Evolutionary conservation across 352 stramenopile genomes (phyloP), one percentile per base, ranked within the genome.

Genomic region (Phytophthora lateralis): DNA sequence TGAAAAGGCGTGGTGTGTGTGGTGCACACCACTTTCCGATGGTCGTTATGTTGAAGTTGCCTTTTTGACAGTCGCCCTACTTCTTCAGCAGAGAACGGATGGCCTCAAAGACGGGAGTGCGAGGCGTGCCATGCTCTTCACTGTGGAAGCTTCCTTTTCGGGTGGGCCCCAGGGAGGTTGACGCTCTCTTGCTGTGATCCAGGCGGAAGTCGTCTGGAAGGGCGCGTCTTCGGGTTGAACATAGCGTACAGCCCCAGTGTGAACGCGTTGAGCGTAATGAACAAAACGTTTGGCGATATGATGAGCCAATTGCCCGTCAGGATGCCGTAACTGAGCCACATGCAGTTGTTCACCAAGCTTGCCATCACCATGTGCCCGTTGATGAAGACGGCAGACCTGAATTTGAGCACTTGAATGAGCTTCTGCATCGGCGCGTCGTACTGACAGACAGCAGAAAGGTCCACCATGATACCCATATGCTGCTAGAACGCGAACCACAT

Each of bases 301-400:
- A 68, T 60, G 48, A 73, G 60, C 48, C 56, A 57, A 29, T 73
- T 73, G 30, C 6, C 18, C 21, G 60, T 55, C 29, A 70, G 34
- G 6, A 66, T 15, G 7, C 62, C 56, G 55, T 66, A 70, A 4
- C 44, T 48, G 35, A 70, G 56, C 55, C 62, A 82, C 7, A 73
- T 43, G 11, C 32, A 47, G 45, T 72, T 80, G 61, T 78, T 85
- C 38, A 73, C 43, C 2, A 60, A 48, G 30, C 64, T 63, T 10
- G 66, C 66, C 27, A 74, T 20, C 17, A 78, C 59, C 58, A 82
- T 70, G 37, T 72, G 55, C 38, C 78, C 66, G 18, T 74, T 70
- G 45, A 82, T 64, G 55, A 74, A 82, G 4, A 68, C 58, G 21
- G 45, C 71, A 18, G 58, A 78, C 50, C 64, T 66, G 54, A 64